phyloP scores from a whole-genome alignment of 805 yeast species.

The Ogataea nakhonphanomensis region DNA sequence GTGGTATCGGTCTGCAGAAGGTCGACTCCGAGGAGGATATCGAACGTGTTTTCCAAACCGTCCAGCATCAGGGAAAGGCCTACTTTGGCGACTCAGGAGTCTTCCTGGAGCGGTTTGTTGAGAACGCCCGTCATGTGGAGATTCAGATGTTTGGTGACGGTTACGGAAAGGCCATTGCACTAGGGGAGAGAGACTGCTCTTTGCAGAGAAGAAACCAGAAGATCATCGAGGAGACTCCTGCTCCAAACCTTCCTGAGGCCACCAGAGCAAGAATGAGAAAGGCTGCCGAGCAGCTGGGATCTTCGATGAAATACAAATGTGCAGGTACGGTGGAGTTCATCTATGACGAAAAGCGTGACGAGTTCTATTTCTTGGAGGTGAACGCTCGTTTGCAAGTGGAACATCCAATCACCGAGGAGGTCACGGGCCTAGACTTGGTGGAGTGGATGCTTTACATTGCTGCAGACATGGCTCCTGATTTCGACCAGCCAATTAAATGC shows the following conservation, averaged over 20 bases:
- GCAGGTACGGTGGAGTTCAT: slow-evolving; percentile 98
- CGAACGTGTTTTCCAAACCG: slow-evolving; percentile 81
- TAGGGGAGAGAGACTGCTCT: slow-evolving; percentile 98
- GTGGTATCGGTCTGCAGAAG: slow-evolving; percentile 96
- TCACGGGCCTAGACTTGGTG: slow-evolving; percentile 90
- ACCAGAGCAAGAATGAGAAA: slow-evolving; percentile 73
- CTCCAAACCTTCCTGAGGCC: slow-evolving; percentile 82
- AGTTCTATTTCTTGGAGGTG: slow-evolving; percentile 92
- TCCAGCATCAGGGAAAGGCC: slow-evolving; percentile 88
- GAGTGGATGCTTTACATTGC: slow-evolving; percentile 97
- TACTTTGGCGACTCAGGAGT: slow-evolving; percentile 96
- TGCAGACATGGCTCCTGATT: slow-evolving; percentile 83
- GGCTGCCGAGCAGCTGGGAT: slow-evolving; percentile 81
- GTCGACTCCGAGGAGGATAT: slow-evolving; percentile 82
- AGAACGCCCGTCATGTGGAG: slow-evolving; percentile 93
- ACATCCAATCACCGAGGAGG: slow-evolving; percentile 95
- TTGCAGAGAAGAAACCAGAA: slow-evolving; percentile 96
- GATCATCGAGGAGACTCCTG: slow-evolving; percentile 96
- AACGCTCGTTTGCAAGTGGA: slow-evolving; percentile 97
- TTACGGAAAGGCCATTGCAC: slow-evolving; percentile 82
- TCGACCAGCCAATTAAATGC: slow-evolving; percentile 52
- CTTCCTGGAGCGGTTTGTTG: slow-evolving; percentile 90
- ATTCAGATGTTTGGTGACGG: slow-evolving; percentile 98
- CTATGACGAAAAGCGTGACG: slow-evolving; percentile 81
- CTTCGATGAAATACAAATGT: slow-evolving; percentile 84